Base-by-base conservation (phyloP, 192 early-diverging fungal species). In the Podila clonocystis region DNA sequence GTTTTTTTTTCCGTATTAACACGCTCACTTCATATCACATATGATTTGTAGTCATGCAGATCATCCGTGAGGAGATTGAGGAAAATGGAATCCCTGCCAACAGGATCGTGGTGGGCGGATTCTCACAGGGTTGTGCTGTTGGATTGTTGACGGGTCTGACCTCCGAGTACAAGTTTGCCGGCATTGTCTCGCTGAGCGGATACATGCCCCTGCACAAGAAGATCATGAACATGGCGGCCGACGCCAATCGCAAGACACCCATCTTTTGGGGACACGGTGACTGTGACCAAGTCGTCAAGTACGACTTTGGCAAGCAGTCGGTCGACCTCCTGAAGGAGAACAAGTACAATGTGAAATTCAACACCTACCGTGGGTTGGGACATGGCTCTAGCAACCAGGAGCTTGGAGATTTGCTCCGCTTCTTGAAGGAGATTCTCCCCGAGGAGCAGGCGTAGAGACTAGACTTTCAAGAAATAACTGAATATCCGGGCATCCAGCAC, bases 41-140 rank as follows among this genome's bases (percentile, higher is more conserved):
- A 36, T 11, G 34, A 1, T n/a, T 28, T 45, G 7, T 63, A 78
- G 75, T 78, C 5, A 57, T 70, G 68, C 52, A 72, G 7, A 22
- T 79, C 30, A 88, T 97, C 20, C 75, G 87, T 11, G 73, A 88
- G 9, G 96, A 99, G 83, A 83, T 99, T 9, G 91, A 93, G 22
- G 59, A 12, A 20, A 45, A 85, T 22, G 92, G 94, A 5, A 97
- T 95, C 64, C 88, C 94, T 3, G 82, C 95, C 7, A 83, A 91
- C 48, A 88, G 95, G 24, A 99, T 99, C 58, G 90, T 98, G 49
- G 50, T 99, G 17, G 96, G 95, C 58, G 98, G 98, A 0, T 99
- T 99, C 70, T 97, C 95, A n/a, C 98, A 99, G 82, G 96, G 92
- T 48, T 86, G 88, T 19, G 96, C 92, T 0, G 87, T 96, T 86